Evolutionary conservation across 768 basidiomycete genomes (phyloP), one percentile per base, ranked within the genome.

Genomic region (Pleurotus citrinopileatus): DNA sequence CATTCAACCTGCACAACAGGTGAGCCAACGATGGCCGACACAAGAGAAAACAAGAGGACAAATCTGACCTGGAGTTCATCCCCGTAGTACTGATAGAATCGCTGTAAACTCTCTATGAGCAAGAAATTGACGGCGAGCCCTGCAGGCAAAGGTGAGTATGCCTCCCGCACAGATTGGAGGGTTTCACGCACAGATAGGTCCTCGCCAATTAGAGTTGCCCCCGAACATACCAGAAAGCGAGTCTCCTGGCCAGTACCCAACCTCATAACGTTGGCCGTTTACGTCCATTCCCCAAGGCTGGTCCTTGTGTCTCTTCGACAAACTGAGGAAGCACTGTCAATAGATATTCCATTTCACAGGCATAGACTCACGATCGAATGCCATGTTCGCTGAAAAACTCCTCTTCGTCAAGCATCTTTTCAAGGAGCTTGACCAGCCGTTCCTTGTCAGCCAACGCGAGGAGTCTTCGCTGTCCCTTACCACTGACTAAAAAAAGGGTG

Each of bases 81-180:
- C 2, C 97, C 97, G 60, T 97, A 98, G 71, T 98, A 99, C 63
- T 96, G 93, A 68, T 98, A 89, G 79, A 98, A 98, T 19, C 97
- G 82, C 69, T 98, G 97, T 52, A 99, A 77, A 65, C 89, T 92
- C 71, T 98, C 96, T 58, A 98, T 97, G 48, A 98, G 79, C 52
- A 99, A 66, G 75, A 97, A 97, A 70, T 96, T 98, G 51, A 93
- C 91, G 7, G 97, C 94, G 37, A 98, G 83, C 97, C 96, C 93
- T 82, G 68, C 26, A 23, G 63, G 42, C 22, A 23, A 2, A 27
- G 8, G 25, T 34, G 55, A 55, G 55, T 58, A 52, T 2, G 32
- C 40, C 23, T 36, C 0, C 19, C 20, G n/a, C 4, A 26, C 8
- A 25, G 22, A 25, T 40, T 9, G 9, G 7, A 38, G 13, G 0